These are phyloP conservation scores for Kodamaea anthophila DNA, from an alignment of 1,139 yeast species.

Conservation along the genomic window DNA sequence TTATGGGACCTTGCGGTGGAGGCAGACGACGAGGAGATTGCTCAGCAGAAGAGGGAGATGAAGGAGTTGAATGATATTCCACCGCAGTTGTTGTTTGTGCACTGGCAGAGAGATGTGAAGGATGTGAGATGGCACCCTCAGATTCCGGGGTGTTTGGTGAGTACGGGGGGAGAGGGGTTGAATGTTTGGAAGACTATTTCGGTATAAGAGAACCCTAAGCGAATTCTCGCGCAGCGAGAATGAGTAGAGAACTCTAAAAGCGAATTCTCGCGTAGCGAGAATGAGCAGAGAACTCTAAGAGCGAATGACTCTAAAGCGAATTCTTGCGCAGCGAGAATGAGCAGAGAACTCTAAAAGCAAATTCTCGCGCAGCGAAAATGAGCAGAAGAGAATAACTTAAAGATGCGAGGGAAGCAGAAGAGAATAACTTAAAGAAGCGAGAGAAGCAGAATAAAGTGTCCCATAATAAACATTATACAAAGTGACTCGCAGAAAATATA, in stretches of 20 bases:
- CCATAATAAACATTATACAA: no score
- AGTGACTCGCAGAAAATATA: no score
- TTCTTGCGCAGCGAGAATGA: background rate
- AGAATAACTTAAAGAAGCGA: no score
- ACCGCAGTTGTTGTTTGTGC: conserved; percentile 91
- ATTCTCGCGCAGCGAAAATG: background rate
- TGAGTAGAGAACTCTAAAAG: background rate
- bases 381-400: no score
- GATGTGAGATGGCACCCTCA: conserved; percentile 98
- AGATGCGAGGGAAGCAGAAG: no score
- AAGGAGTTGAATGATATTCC: conserved; percentile 88
- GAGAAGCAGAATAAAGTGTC: no score
- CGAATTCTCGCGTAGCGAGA: background rate
- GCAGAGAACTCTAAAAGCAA: background rate
- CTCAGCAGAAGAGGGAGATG: conserved; percentile 65
- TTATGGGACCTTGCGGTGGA: conserved; percentile 96
- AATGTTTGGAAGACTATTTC: conserved; percentile 96
- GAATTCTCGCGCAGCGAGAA: background rate
- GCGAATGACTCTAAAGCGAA: background rate
- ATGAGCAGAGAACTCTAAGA: background rate
- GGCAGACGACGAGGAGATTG: conserved; percentile 92
- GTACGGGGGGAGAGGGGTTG: conserved; percentile 94
- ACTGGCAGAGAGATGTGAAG: conserved; percentile 96
- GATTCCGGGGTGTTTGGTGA: conserved; percentile 90
- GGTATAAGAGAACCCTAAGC: conserved; percentile 42